These are phyloP conservation scores for Lachnellula willkommii DNA, from an alignment of 2,329 filamentous ascomycete species.

Conservation along the genomic window DNA sequence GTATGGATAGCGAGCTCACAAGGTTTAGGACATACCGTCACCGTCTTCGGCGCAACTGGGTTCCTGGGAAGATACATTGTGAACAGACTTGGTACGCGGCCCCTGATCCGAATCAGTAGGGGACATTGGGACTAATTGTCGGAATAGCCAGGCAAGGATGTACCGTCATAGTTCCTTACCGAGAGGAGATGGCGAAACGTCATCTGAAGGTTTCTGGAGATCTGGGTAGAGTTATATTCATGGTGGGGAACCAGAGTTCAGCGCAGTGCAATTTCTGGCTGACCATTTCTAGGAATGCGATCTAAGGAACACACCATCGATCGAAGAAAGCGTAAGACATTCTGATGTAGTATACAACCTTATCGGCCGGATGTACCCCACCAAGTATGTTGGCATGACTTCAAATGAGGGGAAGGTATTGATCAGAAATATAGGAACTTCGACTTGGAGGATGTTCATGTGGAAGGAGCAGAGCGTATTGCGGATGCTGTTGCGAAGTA, in stretches of 20 bases:
- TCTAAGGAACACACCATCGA: constrained; percentile 86
- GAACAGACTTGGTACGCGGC: constrained; percentile 70
- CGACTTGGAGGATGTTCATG: constrained; percentile 82
- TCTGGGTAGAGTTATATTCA: constrained; percentile 80
- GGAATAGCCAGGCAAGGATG: constrained; percentile 79
- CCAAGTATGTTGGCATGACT: constrained; percentile 61
- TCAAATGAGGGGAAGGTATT: constrained; percentile 15
- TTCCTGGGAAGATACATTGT: constrained; percentile 97
- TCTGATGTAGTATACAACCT: constrained; percentile 98
- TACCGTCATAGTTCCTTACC: constrained; percentile 86
- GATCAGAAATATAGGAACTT: constrained; percentile 68
- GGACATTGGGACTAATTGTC: constrained; percentile 20
- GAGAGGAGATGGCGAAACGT: constrained; percentile 96
- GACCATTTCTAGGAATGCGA: constrained; percentile 70
- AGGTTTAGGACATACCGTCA: constrained; percentile 78
- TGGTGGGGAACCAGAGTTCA: constrained; percentile 44
- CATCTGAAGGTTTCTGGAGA: constrained; percentile 96
- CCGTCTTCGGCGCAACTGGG: constrained; percentile 95
- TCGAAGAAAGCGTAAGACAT: constrained; percentile 94
- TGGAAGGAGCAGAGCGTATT: constrained; percentile 89
- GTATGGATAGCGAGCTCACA: constrained; percentile 17
- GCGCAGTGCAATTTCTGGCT: background rate
- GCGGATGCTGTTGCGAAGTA: constrained; percentile 94
- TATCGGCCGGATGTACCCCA: constrained; percentile 89
- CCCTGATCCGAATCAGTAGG: constrained; percentile 5